These are phyloP conservation scores for Tricladium varicosporioides DNA, from an alignment of 2,329 filamentous ascomycete genomes.

Conservation along the genomic window DNA sequence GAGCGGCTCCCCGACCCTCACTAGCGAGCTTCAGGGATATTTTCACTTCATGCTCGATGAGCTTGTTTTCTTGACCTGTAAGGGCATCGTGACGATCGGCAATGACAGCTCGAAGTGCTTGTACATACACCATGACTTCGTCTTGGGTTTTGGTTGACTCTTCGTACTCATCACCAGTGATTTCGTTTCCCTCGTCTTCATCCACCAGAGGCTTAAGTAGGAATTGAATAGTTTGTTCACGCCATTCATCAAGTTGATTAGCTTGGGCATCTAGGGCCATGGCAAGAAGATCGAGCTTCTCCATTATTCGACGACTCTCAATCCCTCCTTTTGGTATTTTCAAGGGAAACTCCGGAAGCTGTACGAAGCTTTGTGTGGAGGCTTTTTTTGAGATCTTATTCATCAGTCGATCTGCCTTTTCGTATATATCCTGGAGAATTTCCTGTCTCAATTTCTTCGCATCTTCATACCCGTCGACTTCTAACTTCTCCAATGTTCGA, in stretches of 20 bases:
- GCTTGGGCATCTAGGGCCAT: constrained; percentile 71
- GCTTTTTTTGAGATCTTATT: constrained; percentile 54
- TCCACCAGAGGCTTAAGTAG: constrained; percentile 77
- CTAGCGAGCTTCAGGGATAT: constrained; percentile 59
- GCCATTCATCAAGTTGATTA: constrained; percentile 69
- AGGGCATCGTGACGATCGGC: constrained; percentile 77
- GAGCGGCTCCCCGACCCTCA: constrained; percentile 66
- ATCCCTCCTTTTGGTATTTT: constrained; percentile 61
- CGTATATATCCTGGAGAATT: constrained; percentile 60
- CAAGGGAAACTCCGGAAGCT: constrained; percentile 59
- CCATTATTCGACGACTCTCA: constrained; percentile 65
- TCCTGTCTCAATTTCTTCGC: constrained; percentile 78
- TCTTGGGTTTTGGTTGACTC: constrained; percentile 86
- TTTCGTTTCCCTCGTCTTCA: constrained; percentile 71
- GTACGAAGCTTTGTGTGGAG: constrained; percentile 53
- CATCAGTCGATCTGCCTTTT: constrained; percentile 65
- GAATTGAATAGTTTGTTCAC: constrained; percentile 68
- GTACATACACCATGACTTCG: constrained; percentile 82
- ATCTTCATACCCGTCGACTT: constrained; percentile 70
- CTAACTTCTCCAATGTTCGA: constrained; percentile 62
- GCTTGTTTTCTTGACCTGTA: constrained; percentile 51
- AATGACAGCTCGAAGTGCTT: constrained; percentile 70
- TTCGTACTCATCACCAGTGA: constrained; percentile 87
- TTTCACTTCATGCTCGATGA: constrained; percentile 71
- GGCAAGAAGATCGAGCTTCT: constrained; percentile 64